These are phyloP conservation scores for Neltuma alba DNA, from an alignment of 306 rosid genomes.

Conservation along the genomic window DNA sequence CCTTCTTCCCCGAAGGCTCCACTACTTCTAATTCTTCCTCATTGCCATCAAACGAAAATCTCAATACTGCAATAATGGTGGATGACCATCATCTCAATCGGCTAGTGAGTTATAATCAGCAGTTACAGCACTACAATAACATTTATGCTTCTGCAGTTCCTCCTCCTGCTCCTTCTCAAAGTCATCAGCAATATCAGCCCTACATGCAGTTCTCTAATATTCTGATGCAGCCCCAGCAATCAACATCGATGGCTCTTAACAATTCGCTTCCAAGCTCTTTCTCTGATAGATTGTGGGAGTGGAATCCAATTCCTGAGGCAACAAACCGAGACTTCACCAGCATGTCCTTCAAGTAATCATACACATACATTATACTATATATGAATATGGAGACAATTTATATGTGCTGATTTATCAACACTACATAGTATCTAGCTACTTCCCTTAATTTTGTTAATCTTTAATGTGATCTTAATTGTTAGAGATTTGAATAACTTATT, in stretches of 20 bases:
- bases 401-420: constrained; percentile 31
- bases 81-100: constrained; percentile 84
- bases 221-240: constrained; percentile 41
- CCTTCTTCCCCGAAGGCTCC: constrained; percentile 26
- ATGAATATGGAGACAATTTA: background rate
- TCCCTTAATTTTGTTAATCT: background rate
- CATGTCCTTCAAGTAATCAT: constrained; percentile 76
- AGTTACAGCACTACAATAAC: constrained; percentile 29
- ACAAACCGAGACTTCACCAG: constrained; percentile 54
- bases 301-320: constrained; percentile 81
- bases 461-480: background rate
- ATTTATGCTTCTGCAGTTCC: background rate
- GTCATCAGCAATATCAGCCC: constrained; percentile 19
- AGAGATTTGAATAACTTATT: constrained; percentile 28
- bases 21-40: constrained; percentile 32
- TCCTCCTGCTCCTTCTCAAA: constrained; percentile 16
- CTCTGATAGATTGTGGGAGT: constrained; percentile 91
- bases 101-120: constrained; percentile 55
- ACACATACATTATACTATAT: constrained; percentile 31
- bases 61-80: constrained; percentile 32
- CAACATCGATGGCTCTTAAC: constrained; percentile 34
- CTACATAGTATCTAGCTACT: constrained; percentile 5
- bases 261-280: constrained; percentile 57
- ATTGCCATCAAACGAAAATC: background rate
- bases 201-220: constrained; percentile 46